Conservation (phyloP, 257 asterid genomes). For the Scutellaria galericulata region DNA sequence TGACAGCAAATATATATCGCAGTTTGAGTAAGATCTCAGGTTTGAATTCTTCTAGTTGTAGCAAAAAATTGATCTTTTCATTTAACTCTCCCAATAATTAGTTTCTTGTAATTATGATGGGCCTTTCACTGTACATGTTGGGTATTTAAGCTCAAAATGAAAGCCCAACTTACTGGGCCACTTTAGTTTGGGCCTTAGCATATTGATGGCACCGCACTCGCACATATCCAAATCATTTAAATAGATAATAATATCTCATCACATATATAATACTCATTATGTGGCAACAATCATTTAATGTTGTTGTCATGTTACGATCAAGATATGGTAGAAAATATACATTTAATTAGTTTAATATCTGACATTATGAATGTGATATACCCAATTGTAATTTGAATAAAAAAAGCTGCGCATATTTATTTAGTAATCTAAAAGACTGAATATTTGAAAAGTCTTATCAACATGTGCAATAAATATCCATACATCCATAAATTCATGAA, state of each 20-base stretch:
- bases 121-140: background rate
- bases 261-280: background rate
- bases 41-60: no score
- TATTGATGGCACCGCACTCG: background rate
- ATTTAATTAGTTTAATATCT: background rate
- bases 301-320: no score
- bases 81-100: no score
- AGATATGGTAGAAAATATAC: background rate
- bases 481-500: no score
- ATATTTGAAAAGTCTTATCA: no score
- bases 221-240: background rate
- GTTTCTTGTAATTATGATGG: background rate
- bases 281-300: background rate
- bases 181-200: background rate
- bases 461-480: no score
- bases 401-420: background rate
- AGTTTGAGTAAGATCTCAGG: no score
- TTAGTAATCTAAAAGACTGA: no score
- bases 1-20: no score
- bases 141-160: background rate
- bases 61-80: no score
- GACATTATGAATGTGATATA: background rate
- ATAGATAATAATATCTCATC: no score
- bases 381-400: background rate
- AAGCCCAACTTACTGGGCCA: background rate